phyloP scores from a whole-genome alignment of 2,329 filamentous ascomycete species.

The Coniochaeta ligniaria region DNA sequence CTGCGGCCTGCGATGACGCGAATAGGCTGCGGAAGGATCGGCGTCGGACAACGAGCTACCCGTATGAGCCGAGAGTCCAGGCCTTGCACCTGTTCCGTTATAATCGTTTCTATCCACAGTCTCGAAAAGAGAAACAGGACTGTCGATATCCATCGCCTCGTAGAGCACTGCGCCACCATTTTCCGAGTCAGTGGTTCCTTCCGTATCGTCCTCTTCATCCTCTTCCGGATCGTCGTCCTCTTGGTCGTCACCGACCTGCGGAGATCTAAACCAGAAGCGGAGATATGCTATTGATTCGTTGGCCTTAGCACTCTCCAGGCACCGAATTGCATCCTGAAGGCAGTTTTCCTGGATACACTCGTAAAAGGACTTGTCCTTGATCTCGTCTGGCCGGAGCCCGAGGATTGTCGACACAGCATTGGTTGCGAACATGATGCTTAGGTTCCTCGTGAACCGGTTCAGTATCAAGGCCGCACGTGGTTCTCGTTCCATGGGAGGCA shows the following conservation, averaged over 20 bases:
- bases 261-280: slow-evolving; percentile 77
- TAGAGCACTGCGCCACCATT: slow-evolving; percentile 23
- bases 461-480: slow-evolving; percentile 78
- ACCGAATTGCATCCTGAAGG: slow-evolving; percentile 67
- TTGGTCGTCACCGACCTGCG: slow-evolving; percentile 49
- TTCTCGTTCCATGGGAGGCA: slow-evolving; percentile 60
- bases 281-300: slow-evolving; percentile 90
- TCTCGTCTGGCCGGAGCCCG: slow-evolving; percentile 60
- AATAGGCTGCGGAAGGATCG: background rate
- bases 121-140: background rate
- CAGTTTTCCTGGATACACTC: slow-evolving; percentile 78
- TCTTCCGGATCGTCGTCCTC: slow-evolving; percentile 31
- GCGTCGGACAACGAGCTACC: background rate
- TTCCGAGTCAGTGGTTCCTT: slow-evolving; percentile 12
- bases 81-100: background rate
- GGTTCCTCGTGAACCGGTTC: slow-evolving; percentile 76
- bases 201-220: slow-evolving; percentile 36
- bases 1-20: background rate
- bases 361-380: slow-evolving; percentile 77
- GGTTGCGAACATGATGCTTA: slow-evolving; percentile 83
- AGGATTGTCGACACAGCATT: slow-evolving; percentile 69
- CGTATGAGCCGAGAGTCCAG: background rate
- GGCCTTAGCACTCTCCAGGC: slow-evolving; percentile 76
- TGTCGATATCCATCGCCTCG: slow-evolving; percentile 9
- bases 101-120: background rate